Conservation (phyloP, 2,329 filamentous ascomycete genomes). For the Trichoderma koningiopsis region DNA sequence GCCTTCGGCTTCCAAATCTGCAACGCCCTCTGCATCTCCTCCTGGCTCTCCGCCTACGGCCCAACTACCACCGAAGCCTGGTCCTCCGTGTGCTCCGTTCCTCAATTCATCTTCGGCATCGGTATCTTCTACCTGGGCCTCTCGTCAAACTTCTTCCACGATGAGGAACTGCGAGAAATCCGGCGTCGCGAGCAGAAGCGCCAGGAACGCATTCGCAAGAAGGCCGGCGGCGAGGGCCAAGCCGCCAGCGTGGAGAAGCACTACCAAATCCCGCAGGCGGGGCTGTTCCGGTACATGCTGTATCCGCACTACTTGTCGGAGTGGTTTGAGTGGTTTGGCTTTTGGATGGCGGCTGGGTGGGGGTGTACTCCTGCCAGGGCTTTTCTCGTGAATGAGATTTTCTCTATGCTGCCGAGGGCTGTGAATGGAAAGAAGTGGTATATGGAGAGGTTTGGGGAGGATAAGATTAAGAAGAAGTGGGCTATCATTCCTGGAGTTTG, state of each 20-base stretch:
- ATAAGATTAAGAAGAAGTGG: constrained; percentile 74
- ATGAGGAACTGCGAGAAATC: constrained; percentile 87
- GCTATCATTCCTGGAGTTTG: constrained; percentile 65
- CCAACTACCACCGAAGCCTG: constrained; percentile 60
- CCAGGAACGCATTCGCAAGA: constrained; percentile 46
- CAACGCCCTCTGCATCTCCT: constrained; percentile 77
- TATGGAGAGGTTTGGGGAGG: constrained; percentile 79
- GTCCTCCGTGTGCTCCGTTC: constrained; percentile 42
- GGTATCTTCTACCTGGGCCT: constrained; percentile 77
- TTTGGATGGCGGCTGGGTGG: constrained; percentile 73
- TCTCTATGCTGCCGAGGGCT: constrained; percentile 88
- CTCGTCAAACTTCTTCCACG: constrained; percentile 81
- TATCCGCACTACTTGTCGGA: constrained; percentile 96
- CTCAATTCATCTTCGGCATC: constrained; percentile 64
- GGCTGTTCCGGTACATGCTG: constrained; percentile 79
- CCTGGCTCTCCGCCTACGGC: constrained; percentile 82
- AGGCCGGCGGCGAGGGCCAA: constrained; percentile 36
- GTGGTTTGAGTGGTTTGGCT: constrained; percentile 95
- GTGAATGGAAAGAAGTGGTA: constrained; percentile 85
- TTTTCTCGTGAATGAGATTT: constrained; percentile 84
- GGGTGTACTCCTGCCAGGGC: constrained; percentile 72
- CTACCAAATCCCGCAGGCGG: constrained; percentile 82
- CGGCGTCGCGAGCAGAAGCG: constrained; percentile 67
- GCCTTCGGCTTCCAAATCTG: constrained; percentile 75
- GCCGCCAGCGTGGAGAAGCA: constrained; percentile 63